Percentiles rank a stretch among this genome's conserved stretches.
These are phyloP conservation scores for Globisporangium nagaii DNA, from an alignment of 352 stramenopile species.

Conservation along the genomic window DNA sequence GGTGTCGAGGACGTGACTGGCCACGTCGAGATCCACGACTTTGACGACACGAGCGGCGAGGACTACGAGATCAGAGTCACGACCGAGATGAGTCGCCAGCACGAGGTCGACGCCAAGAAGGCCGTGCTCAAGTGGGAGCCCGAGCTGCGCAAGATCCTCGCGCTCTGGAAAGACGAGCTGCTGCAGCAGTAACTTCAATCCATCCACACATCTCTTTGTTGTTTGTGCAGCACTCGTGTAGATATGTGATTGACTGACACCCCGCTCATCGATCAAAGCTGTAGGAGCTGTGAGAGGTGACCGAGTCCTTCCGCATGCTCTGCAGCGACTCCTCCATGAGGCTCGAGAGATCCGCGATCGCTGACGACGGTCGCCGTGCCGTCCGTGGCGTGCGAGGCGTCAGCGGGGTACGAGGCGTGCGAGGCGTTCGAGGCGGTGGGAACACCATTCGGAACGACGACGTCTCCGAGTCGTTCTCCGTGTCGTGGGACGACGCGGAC, in stretches of 20 bases:
- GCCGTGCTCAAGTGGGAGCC: slow-evolving; percentile 49
- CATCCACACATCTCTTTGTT: too few relatives aligned
- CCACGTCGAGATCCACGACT: slow-evolving; percentile 77
- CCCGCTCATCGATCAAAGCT: slow-evolving; percentile 1
- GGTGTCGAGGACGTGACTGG: slow-evolving; percentile 46
- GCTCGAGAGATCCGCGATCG: slow-evolving; percentile 70
- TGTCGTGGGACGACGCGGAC: slow-evolving; percentile 52
- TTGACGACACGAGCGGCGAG: slow-evolving; percentile 79
- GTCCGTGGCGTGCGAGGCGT: slow-evolving; percentile 1
- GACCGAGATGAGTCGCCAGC: slow-evolving; percentile 33
- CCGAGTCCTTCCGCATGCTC: slow-evolving; percentile 46
- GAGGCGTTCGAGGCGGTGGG: slow-evolving; percentile 23
- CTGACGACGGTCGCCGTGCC: slow-evolving; percentile 40
- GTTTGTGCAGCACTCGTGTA: too few relatives aligned
- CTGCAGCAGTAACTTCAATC: slow-evolving; percentile 82
- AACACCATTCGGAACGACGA: slow-evolving; percentile 54
- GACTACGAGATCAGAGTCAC: slow-evolving; percentile 74
- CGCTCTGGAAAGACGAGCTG: slow-evolving; percentile 71
- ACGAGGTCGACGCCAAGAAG: slow-evolving; percentile 49
- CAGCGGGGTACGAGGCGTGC: slow-evolving; percentile 4
- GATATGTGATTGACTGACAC: too few relatives aligned
- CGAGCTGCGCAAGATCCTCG: slow-evolving; percentile 61
- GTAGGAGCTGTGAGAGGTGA: slow-evolving; percentile 2
- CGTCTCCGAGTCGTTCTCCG: slow-evolving; percentile 50
- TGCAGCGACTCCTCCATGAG: slow-evolving; percentile 77